phyloP scores from a whole-genome alignment of 495 filamentous ascomycete species.

The Penicillium longicatenatum region DNA sequence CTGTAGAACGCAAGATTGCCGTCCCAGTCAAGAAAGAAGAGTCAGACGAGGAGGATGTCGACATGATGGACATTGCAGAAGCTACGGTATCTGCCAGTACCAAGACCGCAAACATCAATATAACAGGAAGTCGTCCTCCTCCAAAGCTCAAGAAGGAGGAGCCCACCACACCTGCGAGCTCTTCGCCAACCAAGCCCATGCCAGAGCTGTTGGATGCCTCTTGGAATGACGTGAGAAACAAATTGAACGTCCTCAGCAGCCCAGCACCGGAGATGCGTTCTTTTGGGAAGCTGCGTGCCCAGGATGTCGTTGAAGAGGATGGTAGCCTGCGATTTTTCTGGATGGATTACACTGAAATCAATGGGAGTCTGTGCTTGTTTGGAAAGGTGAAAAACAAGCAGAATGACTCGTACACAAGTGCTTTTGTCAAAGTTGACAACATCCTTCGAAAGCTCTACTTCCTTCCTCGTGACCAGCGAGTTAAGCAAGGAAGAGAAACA shows the following conservation, averaged over 20 bases:
- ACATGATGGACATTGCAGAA: slow-evolving; percentile 84
- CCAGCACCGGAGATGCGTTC: slow-evolving; percentile 60
- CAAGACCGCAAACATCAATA: slow-evolving; percentile 73
- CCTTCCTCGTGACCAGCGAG: slow-evolving; percentile 73
- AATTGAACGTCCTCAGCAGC: slow-evolving; percentile 80
- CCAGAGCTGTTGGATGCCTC: slow-evolving; percentile 73
- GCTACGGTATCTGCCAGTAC: slow-evolving; percentile 64
- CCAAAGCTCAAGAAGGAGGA: slow-evolving; percentile 71
- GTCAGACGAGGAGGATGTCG: slow-evolving; percentile 72
- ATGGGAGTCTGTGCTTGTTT: slow-evolving; percentile 89
- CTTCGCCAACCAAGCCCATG: slow-evolving; percentile 67
- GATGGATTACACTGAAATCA: slow-evolving; percentile 93
- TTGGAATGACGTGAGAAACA: slow-evolving; percentile 86
- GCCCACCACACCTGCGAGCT: slow-evolving; percentile 69
- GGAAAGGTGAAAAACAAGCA: slow-evolving; percentile 95
- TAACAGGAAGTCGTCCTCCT: slow-evolving; percentile 77
- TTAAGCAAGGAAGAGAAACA: slow-evolving; percentile 66
- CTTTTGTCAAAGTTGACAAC: slow-evolving; percentile 95
- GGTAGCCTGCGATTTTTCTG: slow-evolving; percentile 94
- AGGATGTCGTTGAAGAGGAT: slow-evolving; percentile 84
- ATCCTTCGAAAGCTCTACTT: slow-evolving; percentile 92
- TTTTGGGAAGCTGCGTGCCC: slow-evolving; percentile 77
- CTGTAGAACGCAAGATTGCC: slow-evolving; percentile 72
- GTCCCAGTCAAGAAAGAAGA: slow-evolving; percentile 62
- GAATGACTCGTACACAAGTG: slow-evolving; percentile 75